Percentiles rank a stretch among this genome's conserved stretches.
These are phyloP conservation scores for Arabis alpina DNA, from an alignment of 345 rosid genomes.

Conservation along the genomic window DNA sequence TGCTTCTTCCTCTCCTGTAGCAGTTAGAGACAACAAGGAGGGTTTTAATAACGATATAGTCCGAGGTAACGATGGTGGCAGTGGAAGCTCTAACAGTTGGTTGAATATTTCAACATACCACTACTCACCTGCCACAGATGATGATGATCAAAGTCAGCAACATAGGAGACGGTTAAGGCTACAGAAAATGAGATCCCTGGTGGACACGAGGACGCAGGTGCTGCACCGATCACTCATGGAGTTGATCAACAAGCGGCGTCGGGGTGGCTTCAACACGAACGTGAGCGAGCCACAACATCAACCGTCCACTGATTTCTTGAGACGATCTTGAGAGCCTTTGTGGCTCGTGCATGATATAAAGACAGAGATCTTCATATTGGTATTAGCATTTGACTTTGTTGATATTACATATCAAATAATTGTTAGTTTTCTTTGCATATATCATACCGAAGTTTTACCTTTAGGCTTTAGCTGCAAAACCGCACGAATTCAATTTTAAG, in stretches of 20 bases:
- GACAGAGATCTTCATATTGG: conserved; percentile 17
- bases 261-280: conserved; percentile 28
- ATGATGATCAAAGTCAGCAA: conserved; percentile 38
- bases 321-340: conserved; percentile 33
- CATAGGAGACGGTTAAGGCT: conserved; percentile 40
- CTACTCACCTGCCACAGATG: conserved; percentile 32
- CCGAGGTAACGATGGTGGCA: conserved; percentile 44
- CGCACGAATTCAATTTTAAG: background rate
- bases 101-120: conserved; percentile 46
- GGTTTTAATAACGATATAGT: conserved; percentile 3
- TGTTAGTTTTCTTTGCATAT: conserved; percentile 7
- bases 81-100: conserved; percentile 56
- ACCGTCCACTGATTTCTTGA: conserved; percentile 32
- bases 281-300: conserved; percentile 24
- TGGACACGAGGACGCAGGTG: conserved; percentile 76
- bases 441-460: conserved; percentile 1
- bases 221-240: conserved; percentile 77
- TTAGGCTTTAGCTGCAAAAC: conserved; percentile 1
- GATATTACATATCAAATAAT: conserved; percentile 1
- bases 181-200: conserved; percentile 56
- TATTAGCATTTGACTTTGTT: conserved; percentile 22
- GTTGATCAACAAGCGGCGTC: conserved; percentile 66
- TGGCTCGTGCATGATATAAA: conserved; percentile 21
- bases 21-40: background rate
- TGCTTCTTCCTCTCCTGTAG: conserved; percentile 54